Conservation (phyloP, 2,329 filamentous ascomycete species). For the Fusarium gaditjirri region DNA sequence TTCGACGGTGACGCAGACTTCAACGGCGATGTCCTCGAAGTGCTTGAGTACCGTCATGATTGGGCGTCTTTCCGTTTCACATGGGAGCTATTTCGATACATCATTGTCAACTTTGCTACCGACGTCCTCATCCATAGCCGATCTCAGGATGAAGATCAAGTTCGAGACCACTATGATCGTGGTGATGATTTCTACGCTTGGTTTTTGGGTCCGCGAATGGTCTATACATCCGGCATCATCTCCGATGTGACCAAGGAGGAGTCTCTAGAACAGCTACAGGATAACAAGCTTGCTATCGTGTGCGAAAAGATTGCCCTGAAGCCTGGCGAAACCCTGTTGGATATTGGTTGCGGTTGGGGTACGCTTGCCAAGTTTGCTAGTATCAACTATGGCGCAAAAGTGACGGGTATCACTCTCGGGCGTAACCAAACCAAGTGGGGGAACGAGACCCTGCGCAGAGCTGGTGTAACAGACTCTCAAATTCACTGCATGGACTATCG, state of each 20-base stretch:
- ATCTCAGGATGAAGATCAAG: slow-evolving; percentile 94
- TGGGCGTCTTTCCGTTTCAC: slow-evolving; percentile 95
- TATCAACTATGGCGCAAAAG: slow-evolving; percentile 84
- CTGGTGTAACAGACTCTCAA: slow-evolving; percentile 82
- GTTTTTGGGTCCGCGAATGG: slow-evolving; percentile 97
- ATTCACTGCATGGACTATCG: slow-evolving; percentile 96
- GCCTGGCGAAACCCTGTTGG: slow-evolving; percentile 81
- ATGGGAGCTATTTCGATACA: slow-evolving; percentile 80
- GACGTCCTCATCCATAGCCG: slow-evolving; percentile 90
- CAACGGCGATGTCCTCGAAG: slow-evolving; percentile 87
- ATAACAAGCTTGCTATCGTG: slow-evolving; percentile 93
- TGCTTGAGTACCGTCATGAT: slow-evolving; percentile 91
- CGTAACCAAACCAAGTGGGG: slow-evolving; percentile 96
- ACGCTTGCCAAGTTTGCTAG: slow-evolving; percentile 91
- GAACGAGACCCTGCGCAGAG: slow-evolving; percentile 83
- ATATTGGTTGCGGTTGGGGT: slow-evolving; percentile 96
- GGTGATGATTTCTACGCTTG: slow-evolving; percentile 97
- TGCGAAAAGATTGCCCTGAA: slow-evolving; percentile 92
- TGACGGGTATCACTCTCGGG: slow-evolving; percentile 89
- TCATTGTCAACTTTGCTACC: slow-evolving; percentile 83
- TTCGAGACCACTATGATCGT: slow-evolving; percentile 93
- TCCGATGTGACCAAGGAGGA: slow-evolving; percentile 86
- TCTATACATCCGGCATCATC: slow-evolving; percentile 94
- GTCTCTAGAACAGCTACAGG: slow-evolving; percentile 89
- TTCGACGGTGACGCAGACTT: slow-evolving; percentile 91